Conservation (phyloP, 345 rosid species). For the Viola odorata region DNA sequence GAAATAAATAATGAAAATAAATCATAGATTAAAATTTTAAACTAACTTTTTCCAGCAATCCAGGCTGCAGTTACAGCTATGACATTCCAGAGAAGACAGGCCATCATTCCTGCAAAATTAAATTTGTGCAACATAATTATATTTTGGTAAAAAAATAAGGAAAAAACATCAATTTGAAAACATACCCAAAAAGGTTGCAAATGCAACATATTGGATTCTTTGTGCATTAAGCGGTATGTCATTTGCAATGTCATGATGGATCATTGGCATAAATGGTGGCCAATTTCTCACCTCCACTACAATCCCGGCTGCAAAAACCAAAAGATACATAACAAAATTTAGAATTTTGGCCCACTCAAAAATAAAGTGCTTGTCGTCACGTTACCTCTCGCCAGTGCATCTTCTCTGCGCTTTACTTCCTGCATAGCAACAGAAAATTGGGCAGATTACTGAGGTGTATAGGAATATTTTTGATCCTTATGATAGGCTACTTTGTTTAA, state of each 20-base stretch:
- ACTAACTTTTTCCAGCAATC: conserved; percentile 74
- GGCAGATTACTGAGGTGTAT: too few relatives aligned
- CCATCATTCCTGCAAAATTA: conserved; percentile 54
- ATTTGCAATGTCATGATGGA: conserved; percentile 30
- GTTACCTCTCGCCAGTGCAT: conserved; percentile 30
- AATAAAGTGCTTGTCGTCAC: too few relatives aligned
- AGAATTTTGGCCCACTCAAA: too few relatives aligned
- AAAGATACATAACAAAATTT: neutral
- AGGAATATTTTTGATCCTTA: too few relatives aligned
- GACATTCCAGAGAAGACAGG: conserved; percentile 84
- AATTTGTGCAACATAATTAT: neutral
- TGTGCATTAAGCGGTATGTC: conserved; percentile 30
- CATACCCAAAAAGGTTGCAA: conserved; percentile 28
- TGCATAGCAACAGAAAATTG: conserved; percentile 7
- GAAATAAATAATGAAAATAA: neutral
- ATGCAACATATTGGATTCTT: conserved; percentile 29
- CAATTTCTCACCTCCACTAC: conserved; percentile 30
- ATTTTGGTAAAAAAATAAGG: neutral
- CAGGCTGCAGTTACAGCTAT: conserved; percentile 76
- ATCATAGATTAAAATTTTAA: conserved; percentile 1
- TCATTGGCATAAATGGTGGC: conserved; percentile 32
- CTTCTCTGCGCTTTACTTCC: conserved; percentile 30
- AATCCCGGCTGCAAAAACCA: conserved; percentile 25
- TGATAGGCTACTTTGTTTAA: too few relatives aligned
- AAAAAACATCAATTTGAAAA: too few relatives aligned